These are phyloP conservation scores for Priceomyces haplophilus DNA, from an alignment of 805 yeast genomes.

Conservation along the genomic window DNA sequence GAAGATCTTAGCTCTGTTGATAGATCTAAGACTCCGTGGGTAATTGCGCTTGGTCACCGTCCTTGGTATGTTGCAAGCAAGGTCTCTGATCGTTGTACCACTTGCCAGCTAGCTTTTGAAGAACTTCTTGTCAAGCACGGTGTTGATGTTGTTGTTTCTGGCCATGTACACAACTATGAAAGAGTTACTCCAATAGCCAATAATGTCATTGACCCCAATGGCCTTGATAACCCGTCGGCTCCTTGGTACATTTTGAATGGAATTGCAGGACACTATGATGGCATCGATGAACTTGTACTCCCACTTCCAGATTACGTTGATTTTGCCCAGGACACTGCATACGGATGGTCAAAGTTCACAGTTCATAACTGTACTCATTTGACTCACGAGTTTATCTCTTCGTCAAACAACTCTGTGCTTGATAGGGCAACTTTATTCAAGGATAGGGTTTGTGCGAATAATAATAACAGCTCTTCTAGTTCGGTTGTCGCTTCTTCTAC, in stretches of 20 bases:
- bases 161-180: constrained; percentile 14
- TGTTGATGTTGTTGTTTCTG: constrained; percentile 12
- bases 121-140: constrained; percentile 8
- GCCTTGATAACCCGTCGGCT: constrained; percentile 13
- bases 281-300: constrained; percentile 7
- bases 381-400: constrained; percentile 14
- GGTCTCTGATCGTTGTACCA: constrained; percentile 6
- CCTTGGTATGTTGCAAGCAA: constrained; percentile 14
- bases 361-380: constrained; percentile 15
- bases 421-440: constrained; percentile 15
- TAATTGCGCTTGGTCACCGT: constrained; percentile 14
- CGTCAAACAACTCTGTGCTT: constrained; percentile 12
- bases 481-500: background rate
- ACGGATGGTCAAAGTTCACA: constrained; percentile 14
- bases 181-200: constrained; percentile 10
- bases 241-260: constrained; percentile 16
- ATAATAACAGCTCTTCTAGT: background rate
- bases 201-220: constrained; percentile 11
- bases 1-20: constrained; percentile 11
- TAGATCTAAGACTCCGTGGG: constrained; percentile 15
- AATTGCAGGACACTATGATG: constrained; percentile 16
- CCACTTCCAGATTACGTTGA: constrained; percentile 12
- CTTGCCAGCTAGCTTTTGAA: constrained; percentile 13
- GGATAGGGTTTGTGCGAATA: background rate
- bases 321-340: constrained; percentile 12